phyloP scores from a whole-genome alignment of 1,284 basidiomycete genomes.

The Hypsizygus ulmarius region DNA sequence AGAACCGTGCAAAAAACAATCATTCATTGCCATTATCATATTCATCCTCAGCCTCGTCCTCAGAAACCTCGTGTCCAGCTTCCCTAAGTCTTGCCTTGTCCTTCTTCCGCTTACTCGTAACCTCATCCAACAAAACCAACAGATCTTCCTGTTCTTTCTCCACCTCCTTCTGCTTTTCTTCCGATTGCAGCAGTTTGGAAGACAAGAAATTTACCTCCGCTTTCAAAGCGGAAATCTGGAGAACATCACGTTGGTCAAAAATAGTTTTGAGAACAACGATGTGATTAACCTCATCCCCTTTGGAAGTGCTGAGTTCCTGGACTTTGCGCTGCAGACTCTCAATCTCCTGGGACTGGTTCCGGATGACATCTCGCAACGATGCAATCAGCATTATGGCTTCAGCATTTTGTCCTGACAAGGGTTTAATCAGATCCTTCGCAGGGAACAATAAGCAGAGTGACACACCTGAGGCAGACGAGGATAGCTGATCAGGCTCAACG shows the following conservation, averaged over 20 bases:
- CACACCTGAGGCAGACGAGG: conserved; percentile 53
- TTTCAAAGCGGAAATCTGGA: conserved; percentile 39
- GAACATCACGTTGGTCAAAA: conserved; percentile 2
- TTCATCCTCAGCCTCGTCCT: conserved; percentile 83
- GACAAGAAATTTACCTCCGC: conserved; percentile 45
- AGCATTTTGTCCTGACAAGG: conserved; percentile 58
- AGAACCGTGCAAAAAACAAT: conserved; percentile 8
- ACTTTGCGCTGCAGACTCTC: conserved; percentile 59
- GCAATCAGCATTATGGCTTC: conserved; percentile 79
- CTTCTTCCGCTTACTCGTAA: conserved; percentile 77
- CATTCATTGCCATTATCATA: conserved; percentile 54
- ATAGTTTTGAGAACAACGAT: background rate
- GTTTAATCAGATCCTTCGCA: conserved; percentile 2
- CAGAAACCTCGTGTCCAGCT: conserved; percentile 83
- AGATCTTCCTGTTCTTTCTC: conserved; percentile 96
- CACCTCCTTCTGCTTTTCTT: conserved; percentile 71
- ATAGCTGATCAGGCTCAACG: conserved; percentile 59
- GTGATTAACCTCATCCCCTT: conserved; percentile 23
- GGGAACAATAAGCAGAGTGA: conserved; percentile 5
- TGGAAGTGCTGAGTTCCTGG: conserved; percentile 30
- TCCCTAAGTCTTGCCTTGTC: conserved; percentile 80
- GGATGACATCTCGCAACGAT: conserved; percentile 79
- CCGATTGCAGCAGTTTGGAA: conserved; percentile 50
- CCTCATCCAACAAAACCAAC: conserved; percentile 90
- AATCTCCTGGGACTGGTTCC: conserved; percentile 76